Percentiles rank a stretch among this genome's conserved stretches.
These are phyloP conservation scores for Sordariomycetes sp. DNA, from an alignment of 2,329 filamentous ascomycete genomes.

Conservation along the genomic window DNA sequence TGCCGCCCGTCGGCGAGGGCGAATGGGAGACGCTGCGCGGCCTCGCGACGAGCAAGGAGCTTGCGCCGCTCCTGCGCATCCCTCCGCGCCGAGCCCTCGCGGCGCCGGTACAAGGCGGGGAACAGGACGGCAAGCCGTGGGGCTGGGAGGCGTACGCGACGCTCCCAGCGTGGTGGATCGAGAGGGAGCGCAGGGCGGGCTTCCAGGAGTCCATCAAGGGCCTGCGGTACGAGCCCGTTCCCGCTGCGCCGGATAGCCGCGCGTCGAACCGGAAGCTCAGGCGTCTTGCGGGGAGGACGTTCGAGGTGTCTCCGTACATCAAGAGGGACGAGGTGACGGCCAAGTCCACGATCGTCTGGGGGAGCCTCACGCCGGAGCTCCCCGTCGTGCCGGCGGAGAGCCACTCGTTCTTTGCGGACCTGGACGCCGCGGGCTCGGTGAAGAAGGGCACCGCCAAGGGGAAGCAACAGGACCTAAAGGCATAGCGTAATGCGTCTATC, in stretches of 20 bases:
- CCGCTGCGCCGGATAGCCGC: neutral
- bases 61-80: constrained; percentile 17
- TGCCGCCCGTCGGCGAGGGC: constrained; percentile 28
- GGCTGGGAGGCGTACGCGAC: neutral
- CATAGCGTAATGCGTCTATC: neutral
- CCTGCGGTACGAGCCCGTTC: neutral
- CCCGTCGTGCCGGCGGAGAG: neutral
- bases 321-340: neutral
- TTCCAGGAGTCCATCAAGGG: neutral
- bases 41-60: constrained; percentile 23
- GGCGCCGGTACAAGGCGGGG: neutral
- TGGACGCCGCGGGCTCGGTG: neutral
- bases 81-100: constrained; percentile 21
- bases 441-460: neutral
- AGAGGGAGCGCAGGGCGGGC: neutral
- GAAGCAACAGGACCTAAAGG: neutral
- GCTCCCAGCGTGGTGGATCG: neutral
- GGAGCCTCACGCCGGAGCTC: neutral
- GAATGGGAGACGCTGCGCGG: constrained; percentile 44
- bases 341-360: neutral
- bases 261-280: neutral
- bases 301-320: neutral
- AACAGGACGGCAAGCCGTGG: neutral
- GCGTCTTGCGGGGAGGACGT: neutral
- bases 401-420: neutral